Conservation (phyloP, 108 stramenopile species). For the Cyclotella kingstonii region DNA sequence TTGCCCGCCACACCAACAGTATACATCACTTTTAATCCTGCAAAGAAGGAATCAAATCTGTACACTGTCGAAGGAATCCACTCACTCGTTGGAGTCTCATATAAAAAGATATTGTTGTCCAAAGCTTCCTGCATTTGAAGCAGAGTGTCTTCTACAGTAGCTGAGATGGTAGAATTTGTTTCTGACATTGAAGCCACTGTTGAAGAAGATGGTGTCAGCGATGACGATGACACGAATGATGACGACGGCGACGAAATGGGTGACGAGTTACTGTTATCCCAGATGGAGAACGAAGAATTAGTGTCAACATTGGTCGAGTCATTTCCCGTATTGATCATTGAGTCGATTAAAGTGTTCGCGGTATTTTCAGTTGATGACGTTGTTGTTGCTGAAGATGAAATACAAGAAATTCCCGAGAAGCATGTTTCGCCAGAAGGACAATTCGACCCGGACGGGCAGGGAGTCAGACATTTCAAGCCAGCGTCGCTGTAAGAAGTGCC, state of each 20-base stretch:
- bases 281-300: too few relatives aligned
- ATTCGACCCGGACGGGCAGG: constrained; percentile 13
- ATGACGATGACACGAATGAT: neutral
- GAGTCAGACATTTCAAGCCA: neutral
- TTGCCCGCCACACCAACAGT: constrained; percentile 41
- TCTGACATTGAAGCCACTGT: neutral
- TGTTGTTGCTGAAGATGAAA: too few relatives aligned
- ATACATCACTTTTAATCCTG: constrained; percentile 41
- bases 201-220: neutral
- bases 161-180: constrained; percentile 3
- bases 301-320: too few relatives aligned
- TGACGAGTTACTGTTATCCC: too few relatives aligned
- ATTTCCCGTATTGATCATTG: neutral
- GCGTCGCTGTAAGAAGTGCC: neutral
- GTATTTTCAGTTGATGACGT: constrained; percentile 1
- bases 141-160: constrained; percentile 26
- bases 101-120: constrained; percentile 37
- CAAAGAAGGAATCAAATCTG: constrained; percentile 42
- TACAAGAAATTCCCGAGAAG: constrained; percentile 11
- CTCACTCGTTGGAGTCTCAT: constrained; percentile 36
- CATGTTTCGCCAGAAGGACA: constrained; percentile 10
- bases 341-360: constrained; percentile 14
- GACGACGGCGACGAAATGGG: too few relatives aligned
- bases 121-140: constrained; percentile 17
- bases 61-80: constrained; percentile 50